Percentiles rank a stretch among this genome's conserved stretches.
Evolutionary conservation across 352 stramenopile genomes (phyloP).

Genomic region (Phytophthora syringae): DNA sequence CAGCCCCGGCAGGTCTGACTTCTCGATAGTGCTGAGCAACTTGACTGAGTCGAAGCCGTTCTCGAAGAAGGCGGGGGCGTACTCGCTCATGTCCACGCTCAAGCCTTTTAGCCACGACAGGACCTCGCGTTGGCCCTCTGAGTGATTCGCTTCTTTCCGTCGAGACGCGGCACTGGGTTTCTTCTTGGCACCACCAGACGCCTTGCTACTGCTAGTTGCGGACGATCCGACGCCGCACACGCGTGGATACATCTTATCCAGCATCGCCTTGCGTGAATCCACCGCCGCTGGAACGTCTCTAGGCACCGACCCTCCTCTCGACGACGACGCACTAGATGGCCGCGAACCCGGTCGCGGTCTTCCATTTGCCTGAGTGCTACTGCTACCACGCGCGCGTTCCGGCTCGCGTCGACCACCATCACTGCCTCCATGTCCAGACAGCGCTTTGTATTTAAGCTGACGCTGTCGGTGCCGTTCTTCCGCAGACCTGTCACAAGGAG

Average conservation of each 20-base stretch:
- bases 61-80: conserved; percentile 85
- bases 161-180: conserved; percentile 29
- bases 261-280: conserved; percentile 64
- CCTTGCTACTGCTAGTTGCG: conserved; percentile 29
- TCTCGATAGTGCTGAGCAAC: conserved; percentile 77
- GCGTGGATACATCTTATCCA: conserved; percentile 85
- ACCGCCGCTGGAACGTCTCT: conserved; percentile 21
- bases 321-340: conserved; percentile 29
- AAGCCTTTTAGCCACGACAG: conserved; percentile 75
- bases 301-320: conserved; percentile 18
- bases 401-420: conserved; percentile 26
- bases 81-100: conserved; percentile 86
- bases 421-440: conserved; percentile 33
- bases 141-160: conserved; percentile 60
- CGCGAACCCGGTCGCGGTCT: conserved; percentile 27
- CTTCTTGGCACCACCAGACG: conserved; percentile 37
- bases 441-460: conserved; percentile 48
- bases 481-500: conserved; percentile 39
- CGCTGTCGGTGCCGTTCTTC: conserved; percentile 68
- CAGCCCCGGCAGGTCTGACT: conserved; percentile 68
- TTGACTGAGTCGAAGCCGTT: conserved; percentile 91
- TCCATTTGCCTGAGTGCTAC: conserved; percentile 16
- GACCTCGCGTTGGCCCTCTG: conserved; percentile 80
- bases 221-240: conserved; percentile 57
- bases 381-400: conserved; percentile 25